Conservation (phyloP, 2,329 filamentous ascomycete genomes). For the Xylaria polymorpha region DNA sequence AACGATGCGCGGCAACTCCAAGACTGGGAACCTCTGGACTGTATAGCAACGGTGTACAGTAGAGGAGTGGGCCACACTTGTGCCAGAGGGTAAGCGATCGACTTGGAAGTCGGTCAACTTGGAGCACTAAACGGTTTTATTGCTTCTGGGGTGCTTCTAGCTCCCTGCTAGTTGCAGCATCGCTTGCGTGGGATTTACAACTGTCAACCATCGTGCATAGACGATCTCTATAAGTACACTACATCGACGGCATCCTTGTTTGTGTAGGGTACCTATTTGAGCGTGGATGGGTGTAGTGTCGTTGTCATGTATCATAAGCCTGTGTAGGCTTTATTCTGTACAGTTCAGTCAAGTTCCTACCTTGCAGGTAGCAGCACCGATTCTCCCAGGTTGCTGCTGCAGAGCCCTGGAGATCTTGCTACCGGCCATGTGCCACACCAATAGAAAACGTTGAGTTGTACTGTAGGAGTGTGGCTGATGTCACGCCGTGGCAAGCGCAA, state of each 20-base stretch:
- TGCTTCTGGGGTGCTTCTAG: slow-evolving; percentile 36
- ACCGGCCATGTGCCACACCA: slow-evolving; percentile 11
- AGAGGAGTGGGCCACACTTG: slow-evolving; percentile 1
- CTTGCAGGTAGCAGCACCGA: too few relatives aligned
- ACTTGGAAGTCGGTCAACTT: slow-evolving; percentile 6
- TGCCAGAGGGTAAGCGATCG: slow-evolving; percentile 26
- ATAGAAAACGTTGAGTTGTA: slow-evolving; percentile 26
- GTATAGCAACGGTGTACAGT: slow-evolving; percentile 22
- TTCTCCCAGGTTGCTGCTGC: neutral
- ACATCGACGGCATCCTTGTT: slow-evolving; percentile 1
- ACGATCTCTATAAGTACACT: slow-evolving; percentile 11
- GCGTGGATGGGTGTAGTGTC: neutral
- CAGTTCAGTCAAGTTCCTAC: too few relatives aligned
- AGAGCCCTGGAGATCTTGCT: slow-evolving; percentile 14
- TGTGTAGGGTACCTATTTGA: neutral
- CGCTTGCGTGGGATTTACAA: slow-evolving; percentile 20
- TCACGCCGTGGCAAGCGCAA: slow-evolving; percentile 22
- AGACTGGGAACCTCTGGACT: neutral
- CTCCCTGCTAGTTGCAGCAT: slow-evolving; percentile 29
- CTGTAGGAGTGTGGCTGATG: slow-evolving; percentile 19
- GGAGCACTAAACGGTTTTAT: slow-evolving; percentile 22
- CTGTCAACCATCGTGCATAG: slow-evolving; percentile 32
- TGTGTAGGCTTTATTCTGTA: too few relatives aligned
- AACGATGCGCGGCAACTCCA: neutral
- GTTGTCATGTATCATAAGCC: neutral